Evolutionary conservation across 2,329 filamentous ascomycete species (phyloP).

Genomic region (Diaporthe citri): DNA sequence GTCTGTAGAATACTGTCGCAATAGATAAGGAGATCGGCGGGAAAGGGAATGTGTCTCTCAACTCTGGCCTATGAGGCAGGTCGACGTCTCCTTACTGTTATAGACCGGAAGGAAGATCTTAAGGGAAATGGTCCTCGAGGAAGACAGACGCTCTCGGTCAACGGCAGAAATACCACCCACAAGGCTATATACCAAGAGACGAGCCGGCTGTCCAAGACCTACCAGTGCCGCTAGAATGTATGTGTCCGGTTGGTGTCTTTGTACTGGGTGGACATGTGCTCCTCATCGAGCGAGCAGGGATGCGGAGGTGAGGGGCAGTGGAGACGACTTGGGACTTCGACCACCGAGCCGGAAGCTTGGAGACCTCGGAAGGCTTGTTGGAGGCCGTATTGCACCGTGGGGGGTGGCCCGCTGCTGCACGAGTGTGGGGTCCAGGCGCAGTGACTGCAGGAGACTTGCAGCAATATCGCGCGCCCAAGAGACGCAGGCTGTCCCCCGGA

Average conservation of each 20-base stretch:
- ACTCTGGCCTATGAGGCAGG: constrained; percentile 25
- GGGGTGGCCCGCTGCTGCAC: constrained; percentile 16
- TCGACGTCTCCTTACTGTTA: neutral
- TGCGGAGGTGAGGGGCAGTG: constrained; percentile 31
- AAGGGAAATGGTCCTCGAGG: neutral
- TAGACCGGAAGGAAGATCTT: neutral
- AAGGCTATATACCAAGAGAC: constrained; percentile 25
- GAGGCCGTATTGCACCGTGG: constrained; percentile 21
- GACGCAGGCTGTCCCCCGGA: constrained; percentile 6
- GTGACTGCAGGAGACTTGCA: constrained; percentile 32
- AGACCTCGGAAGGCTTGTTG: constrained; percentile 24
- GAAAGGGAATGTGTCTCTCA: neutral
- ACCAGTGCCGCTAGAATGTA: constrained; percentile 14
- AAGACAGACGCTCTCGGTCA: neutral
- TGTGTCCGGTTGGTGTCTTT: constrained; percentile 3
- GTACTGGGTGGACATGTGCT: constrained; percentile 29
- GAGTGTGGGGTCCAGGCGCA: constrained; percentile 29
- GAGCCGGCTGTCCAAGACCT: constrained; percentile 18
- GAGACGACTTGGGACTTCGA: constrained; percentile 4
- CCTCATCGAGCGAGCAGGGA: constrained; percentile 17
- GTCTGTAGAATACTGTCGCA: constrained; percentile 21
- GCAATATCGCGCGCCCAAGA: constrained; percentile 27
- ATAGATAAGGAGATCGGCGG: constrained; percentile 27
- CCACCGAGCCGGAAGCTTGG: constrained; percentile 19
- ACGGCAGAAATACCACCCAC: constrained; percentile 24